These are phyloP conservation scores for Rhizodiscina lignyota DNA, from an alignment of 495 filamentous ascomycete species.

Conservation along the genomic window DNA sequence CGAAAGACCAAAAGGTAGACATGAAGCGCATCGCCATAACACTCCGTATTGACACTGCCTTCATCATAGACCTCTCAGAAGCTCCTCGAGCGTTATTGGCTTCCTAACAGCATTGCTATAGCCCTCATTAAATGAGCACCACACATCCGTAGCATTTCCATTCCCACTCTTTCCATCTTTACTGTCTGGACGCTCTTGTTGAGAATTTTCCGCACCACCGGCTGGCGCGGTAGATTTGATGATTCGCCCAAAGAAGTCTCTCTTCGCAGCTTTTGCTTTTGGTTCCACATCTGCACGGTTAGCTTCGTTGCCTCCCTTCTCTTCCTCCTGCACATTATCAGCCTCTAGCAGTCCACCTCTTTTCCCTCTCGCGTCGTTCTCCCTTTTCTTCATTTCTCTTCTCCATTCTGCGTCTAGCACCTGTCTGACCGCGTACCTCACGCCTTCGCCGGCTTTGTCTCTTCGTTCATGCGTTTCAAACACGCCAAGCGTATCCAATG, in stretches of 20 bases:
- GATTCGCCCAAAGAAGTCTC: constrained; percentile 80
- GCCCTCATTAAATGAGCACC: constrained; percentile 94
- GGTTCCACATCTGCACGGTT: constrained; percentile 13
- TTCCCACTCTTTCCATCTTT: constrained; percentile 22
- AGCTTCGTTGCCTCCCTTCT: constrained; percentile 25
- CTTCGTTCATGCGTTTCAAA: constrained; percentile 35
- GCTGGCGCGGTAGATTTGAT: constrained; percentile 18
- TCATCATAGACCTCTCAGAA: too few species aligned
- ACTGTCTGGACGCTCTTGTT: constrained; percentile 7
- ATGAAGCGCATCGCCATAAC: too few species aligned
- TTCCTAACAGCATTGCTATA: constrained; percentile 92
- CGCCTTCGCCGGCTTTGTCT: constrained; percentile 41
- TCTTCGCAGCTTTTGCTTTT: constrained; percentile 37
- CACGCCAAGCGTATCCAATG: constrained; percentile 48
- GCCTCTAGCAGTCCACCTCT: constrained; percentile 7
- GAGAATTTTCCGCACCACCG: background rate
- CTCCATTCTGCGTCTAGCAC: constrained; percentile 79
- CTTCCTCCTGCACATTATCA: constrained; percentile 4
- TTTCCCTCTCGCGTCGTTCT: constrained; percentile 27
- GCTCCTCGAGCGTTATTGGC: constrained; percentile 70
- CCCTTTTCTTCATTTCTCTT: constrained; percentile 29
- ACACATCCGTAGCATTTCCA: constrained; percentile 41
- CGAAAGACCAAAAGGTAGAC: too few species aligned
- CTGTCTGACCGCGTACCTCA: constrained; percentile 77
- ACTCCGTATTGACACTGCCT: too few species aligned